Base-by-base conservation (phyloP, 2,329 filamentous ascomycete species). In the Diplocarpon rosae region DNA sequence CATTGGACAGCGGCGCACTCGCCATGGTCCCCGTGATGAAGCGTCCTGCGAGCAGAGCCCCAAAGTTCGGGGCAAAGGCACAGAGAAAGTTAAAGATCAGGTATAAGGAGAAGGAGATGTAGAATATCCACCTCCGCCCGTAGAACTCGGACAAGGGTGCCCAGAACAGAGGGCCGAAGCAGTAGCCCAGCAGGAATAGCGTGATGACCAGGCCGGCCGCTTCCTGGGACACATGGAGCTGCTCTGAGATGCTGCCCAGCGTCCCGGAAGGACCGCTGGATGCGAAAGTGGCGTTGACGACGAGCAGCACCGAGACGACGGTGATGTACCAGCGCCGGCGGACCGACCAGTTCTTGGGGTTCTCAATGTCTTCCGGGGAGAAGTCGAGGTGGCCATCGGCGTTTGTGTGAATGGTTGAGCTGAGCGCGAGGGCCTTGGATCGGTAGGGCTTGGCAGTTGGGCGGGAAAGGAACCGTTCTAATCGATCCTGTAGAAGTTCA, bases 11-110 rank as follows among this genome's bases (percentile, higher is more conserved):
- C 2, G 76, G 71, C 7, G 74, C 74, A 2, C 73, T 73, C 9
- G 76, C 78, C 57, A 79, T 80, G 2, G 73, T 66, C 33, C 78
- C 77, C 2, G 73, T 73, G 39, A 84, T 74, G 65, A 85, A 85
- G 34, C 82, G 75, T 29, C 83, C 68, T 8, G 83, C 68, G 15
- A 85, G 64, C 2, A 86, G 64, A 1, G 73, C 72, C 28, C 64
- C 67, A 50, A 80, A 76, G 51, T 72, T 78, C 43, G 73, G 65
- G 1, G 74, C 66, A 11, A 73, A 78, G 0, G 76, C 74, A 17
- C 68, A 70, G 4, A 70, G 78, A 30, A 73, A 76, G 54, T 75
- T 80, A 59, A 85, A 85, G 1, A 69, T 70, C 0, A 75, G 73
- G 46, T 83, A 68, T 11, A 68, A 66, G 43, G 70, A 61, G 54